Evolutionary conservation across 2,329 filamentous ascomycete genomes (phyloP).

Genomic region (Fusarium euwallaceae): DNA sequence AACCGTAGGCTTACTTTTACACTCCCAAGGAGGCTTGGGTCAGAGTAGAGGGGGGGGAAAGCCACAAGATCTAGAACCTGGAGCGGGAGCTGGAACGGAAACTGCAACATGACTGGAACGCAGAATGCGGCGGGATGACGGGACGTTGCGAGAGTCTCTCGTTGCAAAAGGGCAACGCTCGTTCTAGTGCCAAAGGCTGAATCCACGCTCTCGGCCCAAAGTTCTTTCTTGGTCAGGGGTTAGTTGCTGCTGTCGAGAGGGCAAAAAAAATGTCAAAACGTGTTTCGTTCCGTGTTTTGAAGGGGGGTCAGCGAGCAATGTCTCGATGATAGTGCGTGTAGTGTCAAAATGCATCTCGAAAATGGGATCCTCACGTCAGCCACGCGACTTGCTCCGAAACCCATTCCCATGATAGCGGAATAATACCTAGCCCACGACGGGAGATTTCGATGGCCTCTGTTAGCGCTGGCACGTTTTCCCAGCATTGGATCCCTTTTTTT

Average conservation of each 20-base stretch:
- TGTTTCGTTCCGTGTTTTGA: background rate
- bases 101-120: conserved; percentile 39
- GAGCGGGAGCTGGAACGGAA: conserved; percentile 7
- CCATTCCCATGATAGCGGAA: background rate
- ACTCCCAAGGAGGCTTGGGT: background rate
- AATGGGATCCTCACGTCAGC: background rate
- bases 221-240: conserved; percentile 2
- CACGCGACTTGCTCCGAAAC: background rate
- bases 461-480: conserved; percentile 24
- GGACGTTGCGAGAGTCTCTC: conserved; percentile 44
- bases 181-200: conserved; percentile 34
- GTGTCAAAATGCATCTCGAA: background rate
- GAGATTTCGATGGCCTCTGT: conserved; percentile 23
- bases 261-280: background rate
- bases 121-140: conserved; percentile 32
- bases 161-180: conserved; percentile 27
- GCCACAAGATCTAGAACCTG: conserved; percentile 7
- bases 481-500: background rate
- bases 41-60: background rate
- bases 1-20: conserved; percentile 19
- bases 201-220: conserved; percentile 14
- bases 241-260: conserved; percentile 19
- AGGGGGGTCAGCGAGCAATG: background rate
- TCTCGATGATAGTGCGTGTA: background rate
- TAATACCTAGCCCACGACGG: background rate